Evolutionary conservation across 768 basidiomycete species (phyloP).

Genomic region (Phlebiopsis flavidoalba): DNA sequence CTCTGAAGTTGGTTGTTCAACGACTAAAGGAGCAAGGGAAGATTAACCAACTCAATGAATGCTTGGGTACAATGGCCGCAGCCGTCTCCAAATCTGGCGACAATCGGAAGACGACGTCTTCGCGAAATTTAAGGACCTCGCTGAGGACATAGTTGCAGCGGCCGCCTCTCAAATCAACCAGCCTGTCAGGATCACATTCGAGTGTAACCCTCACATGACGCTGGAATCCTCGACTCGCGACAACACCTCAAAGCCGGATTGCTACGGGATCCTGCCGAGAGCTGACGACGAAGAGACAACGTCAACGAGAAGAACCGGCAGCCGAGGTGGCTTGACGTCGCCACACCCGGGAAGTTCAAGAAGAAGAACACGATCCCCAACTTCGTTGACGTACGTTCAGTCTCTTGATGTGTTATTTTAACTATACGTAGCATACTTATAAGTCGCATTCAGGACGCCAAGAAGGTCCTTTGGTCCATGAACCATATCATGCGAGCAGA

Average conservation of each 20-base stretch:
- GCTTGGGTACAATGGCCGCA: neutral
- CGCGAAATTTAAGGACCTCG: neutral
- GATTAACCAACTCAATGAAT: neutral
- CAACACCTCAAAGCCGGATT: neutral
- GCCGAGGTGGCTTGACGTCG: neutral
- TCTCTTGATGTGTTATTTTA: too few relatives aligned
- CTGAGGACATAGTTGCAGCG: neutral
- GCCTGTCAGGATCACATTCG: neutral
- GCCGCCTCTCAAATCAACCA: neutral
- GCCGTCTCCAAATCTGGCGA: neutral
- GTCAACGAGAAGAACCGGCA: neutral
- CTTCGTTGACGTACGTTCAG: neutral
- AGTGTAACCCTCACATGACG: neutral
- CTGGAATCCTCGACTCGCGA: neutral
- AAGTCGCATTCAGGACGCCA: constrained; percentile 1
- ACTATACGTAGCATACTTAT: too few relatives aligned
- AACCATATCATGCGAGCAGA: constrained; percentile 25
- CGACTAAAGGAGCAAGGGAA: too few relatives aligned
- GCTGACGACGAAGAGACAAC: neutral
- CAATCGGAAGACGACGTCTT: neutral
- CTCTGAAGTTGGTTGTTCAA: too few relatives aligned
- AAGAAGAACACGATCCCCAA: neutral
- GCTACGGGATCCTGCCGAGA: neutral
- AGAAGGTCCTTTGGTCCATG: constrained; percentile 24
- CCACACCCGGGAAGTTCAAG: neutral